These are phyloP conservation scores for Comarum palustre DNA, from an alignment of 306 rosid species.

Conservation along the genomic window DNA sequence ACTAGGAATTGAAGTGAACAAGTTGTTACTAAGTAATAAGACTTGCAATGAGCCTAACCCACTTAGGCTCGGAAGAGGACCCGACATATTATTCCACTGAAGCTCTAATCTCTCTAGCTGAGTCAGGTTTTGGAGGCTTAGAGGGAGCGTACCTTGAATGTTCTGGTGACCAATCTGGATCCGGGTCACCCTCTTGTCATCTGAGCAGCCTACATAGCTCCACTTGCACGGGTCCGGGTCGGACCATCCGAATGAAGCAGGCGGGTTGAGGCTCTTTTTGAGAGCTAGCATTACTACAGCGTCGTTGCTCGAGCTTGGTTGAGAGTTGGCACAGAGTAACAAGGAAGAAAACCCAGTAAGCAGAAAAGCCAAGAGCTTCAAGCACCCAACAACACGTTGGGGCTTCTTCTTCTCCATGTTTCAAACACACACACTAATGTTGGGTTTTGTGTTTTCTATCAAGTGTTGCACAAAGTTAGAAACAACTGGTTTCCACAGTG, in stretches of 20 bases:
- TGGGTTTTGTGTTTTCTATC: constrained; percentile 4
- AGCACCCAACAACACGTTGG: constrained; percentile 14
- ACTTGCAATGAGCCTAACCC: constrained; percentile 50
- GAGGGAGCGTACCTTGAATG: constrained; percentile 57
- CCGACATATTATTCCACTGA: constrained; percentile 72
- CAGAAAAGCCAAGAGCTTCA: constrained; percentile 15
- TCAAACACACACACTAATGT: background rate
- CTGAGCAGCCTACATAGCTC: constrained; percentile 46
- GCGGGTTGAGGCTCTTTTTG: constrained; percentile 41
- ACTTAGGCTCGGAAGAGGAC: constrained; percentile 61
- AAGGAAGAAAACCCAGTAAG: constrained; percentile 29
- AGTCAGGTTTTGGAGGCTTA: constrained; percentile 44
- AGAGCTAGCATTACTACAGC: constrained; percentile 55
- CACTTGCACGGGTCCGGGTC: constrained; percentile 59
- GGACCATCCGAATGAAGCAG: constrained; percentile 56
- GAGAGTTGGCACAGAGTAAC: constrained; percentile 35
- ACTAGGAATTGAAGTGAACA: constrained; percentile 47
- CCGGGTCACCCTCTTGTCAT: constrained; percentile 43
- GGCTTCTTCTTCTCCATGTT: constrained; percentile 32
- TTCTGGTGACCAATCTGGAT: constrained; percentile 61
- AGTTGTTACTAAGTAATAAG: constrained; percentile 46
- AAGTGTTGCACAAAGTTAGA: background rate
- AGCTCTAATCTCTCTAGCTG: constrained; percentile 59
- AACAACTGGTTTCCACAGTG: background rate
- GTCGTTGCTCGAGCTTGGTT: constrained; percentile 41